Percentiles rank a stretch among this genome's conserved stretches.
Evolutionary conservation across 495 filamentous ascomycete species (phyloP).

Genomic region (Achaetomiella virescens): DNA sequence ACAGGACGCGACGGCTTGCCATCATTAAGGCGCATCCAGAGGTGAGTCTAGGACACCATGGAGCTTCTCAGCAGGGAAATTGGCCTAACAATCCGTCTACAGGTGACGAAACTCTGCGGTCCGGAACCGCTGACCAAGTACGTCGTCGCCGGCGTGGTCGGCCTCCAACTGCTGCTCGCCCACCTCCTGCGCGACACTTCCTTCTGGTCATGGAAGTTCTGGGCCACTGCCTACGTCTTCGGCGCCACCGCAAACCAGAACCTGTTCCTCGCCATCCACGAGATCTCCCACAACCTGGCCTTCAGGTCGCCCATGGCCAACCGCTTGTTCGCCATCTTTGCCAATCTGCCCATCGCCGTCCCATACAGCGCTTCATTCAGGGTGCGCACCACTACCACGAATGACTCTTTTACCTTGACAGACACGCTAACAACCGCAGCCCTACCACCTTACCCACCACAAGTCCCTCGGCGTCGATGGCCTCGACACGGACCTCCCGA

Average conservation of each 20-base stretch:
- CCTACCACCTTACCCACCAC: slow-evolving; percentile 98
- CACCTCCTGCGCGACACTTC: slow-evolving; percentile 72
- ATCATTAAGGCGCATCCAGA: slow-evolving; percentile 99
- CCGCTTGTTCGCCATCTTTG: slow-evolving; percentile 79
- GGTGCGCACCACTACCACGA: slow-evolving; percentile 37
- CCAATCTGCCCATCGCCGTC: slow-evolving; percentile 91
- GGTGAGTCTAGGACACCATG: slow-evolving; percentile 41
- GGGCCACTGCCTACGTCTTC: slow-evolving; percentile 82
- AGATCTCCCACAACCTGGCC: slow-evolving; percentile 96
- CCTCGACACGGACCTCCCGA: slow-evolving; percentile 93
- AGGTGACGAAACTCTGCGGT: slow-evolving; percentile 97
- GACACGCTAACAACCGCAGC: slow-evolving; percentile 40
- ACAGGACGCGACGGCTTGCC: slow-evolving; percentile 78
- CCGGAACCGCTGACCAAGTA: slow-evolving; percentile 95
- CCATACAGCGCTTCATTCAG: slow-evolving; percentile 96
- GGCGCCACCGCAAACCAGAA: slow-evolving; percentile 98
- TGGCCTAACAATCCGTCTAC: slow-evolving; percentile 1
- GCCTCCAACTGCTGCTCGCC: slow-evolving; percentile 72
- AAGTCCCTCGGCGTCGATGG: slow-evolving; percentile 97
- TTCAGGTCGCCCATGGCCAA: slow-evolving; percentile 83
- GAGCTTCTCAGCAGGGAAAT: neutral
- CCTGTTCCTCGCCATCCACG: slow-evolving; percentile 96
- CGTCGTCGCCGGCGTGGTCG: slow-evolving; percentile 77
- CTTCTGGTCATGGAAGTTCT: slow-evolving; percentile 75
- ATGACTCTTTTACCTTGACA: neutral